Conservation (phyloP, 345 rosid species). For the Euphorbia pulcherrima region DNA sequence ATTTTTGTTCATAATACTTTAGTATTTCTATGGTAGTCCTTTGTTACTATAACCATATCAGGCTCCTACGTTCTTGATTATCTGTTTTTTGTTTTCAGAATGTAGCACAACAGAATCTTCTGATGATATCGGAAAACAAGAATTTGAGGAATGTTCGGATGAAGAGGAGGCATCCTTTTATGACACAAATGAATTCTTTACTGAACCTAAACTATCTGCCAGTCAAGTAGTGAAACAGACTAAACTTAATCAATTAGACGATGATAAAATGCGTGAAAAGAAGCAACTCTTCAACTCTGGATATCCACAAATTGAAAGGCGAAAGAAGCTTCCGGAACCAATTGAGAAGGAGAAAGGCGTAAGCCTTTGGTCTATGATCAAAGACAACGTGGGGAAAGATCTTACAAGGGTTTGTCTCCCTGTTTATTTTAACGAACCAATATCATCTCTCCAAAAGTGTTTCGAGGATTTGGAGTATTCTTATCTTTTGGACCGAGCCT, state of each 20-base stretch:
- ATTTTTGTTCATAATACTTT: background rate
- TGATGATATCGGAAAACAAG: conserved; percentile 89
- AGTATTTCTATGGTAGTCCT: background rate
- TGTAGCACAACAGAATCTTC: conserved; percentile 97
- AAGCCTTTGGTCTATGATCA: conserved; percentile 98
- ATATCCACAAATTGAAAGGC: conserved; percentile 49
- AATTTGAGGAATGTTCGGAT: conserved; percentile 74
- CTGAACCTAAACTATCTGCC: conserved; percentile 38
- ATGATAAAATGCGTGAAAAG: conserved; percentile 41
- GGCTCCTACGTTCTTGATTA: background rate
- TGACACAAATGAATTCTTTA: conserved; percentile 67
- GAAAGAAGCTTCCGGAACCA: conserved; percentile 86
- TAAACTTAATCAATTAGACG: conserved; percentile 21
- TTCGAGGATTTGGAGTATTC: conserved; percentile 97
- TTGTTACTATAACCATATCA: background rate
- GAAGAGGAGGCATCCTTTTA: conserved; percentile 72
- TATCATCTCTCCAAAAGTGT: conserved; percentile 95
- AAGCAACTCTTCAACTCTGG: conserved; percentile 31
- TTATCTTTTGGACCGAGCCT: conserved; percentile 81
- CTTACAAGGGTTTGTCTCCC: conserved; percentile 95
- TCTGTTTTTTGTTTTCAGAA: conserved; percentile 55
- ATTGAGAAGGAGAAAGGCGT: conserved; percentile 94
- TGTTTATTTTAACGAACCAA: conserved; percentile 94
- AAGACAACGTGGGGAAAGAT: conserved; percentile 98
- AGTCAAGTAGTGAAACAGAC: conserved; percentile 26